phyloP scores from a whole-genome alignment of 2,329 filamentous ascomycete species.

The Phaeosphaeriaceae sp. region DNA sequence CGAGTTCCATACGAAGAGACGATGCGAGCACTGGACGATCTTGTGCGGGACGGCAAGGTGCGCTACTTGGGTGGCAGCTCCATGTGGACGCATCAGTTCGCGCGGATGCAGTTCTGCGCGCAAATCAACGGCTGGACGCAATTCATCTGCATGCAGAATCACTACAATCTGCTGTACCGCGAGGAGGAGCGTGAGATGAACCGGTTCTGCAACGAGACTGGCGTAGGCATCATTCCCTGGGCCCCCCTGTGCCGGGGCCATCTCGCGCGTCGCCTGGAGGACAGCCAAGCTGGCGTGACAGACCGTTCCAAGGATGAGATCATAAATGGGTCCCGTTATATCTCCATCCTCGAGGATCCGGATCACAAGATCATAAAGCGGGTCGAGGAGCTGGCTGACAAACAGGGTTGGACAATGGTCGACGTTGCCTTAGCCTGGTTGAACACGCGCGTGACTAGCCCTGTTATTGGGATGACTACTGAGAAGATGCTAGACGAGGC shows the following conservation, averaged over 20 bases:
- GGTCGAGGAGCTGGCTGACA: conserved; percentile 56
- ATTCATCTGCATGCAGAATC: conserved; percentile 60
- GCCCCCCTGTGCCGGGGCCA: conserved; percentile 52
- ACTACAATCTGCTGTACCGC: conserved; percentile 58
- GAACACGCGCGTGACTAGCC: conserved; percentile 45
- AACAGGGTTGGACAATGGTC: conserved; percentile 50
- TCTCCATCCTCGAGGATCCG: conserved; percentile 41
- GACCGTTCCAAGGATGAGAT: conserved; percentile 53
- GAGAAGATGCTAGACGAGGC: conserved; percentile 49
- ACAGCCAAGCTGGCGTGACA: conserved; percentile 52
- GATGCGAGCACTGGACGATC: conserved; percentile 66
- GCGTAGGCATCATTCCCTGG: conserved; percentile 50
- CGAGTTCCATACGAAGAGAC: conserved; percentile 64
- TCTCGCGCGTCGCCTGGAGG: conserved; percentile 54
- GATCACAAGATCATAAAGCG: conserved; percentile 54
- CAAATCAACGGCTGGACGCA: conserved; percentile 56
- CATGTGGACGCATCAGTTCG: conserved; percentile 61
- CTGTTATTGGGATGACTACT: conserved; percentile 47
- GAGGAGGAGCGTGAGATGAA: conserved; percentile 58
- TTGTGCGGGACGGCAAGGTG: conserved; percentile 63
- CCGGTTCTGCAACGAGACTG: conserved; percentile 47
- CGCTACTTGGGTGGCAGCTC: conserved; percentile 49
- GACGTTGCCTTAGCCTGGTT: conserved; percentile 49
- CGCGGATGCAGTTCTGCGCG: conserved; percentile 57
- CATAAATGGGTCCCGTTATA: conserved; percentile 50